phyloP scores from a whole-genome alignment of 73 alveolate genomes.

The Stentor roeselii region DNA sequence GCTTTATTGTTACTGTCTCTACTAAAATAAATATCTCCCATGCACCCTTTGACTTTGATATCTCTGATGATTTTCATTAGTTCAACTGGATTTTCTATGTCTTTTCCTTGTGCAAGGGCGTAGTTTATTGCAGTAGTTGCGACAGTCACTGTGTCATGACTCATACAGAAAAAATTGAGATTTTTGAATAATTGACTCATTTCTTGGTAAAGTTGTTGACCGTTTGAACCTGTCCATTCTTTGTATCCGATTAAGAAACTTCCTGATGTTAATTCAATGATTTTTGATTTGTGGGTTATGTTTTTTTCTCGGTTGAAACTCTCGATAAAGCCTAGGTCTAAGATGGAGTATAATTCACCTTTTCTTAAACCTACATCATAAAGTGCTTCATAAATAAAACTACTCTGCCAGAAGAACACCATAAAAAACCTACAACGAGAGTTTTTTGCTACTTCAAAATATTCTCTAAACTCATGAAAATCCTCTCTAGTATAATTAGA shows the following conservation, averaged over 20 bases:
- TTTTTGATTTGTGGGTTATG: too few relatives aligned
- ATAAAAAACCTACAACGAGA: background rate
- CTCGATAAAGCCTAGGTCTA: background rate
- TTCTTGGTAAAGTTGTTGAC: background rate
- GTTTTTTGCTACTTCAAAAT: background rate
- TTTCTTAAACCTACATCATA: slow-evolving; percentile 25
- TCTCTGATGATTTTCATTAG: background rate
- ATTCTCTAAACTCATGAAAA: background rate
- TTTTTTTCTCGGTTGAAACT: background rate
- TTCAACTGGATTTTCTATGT: background rate
- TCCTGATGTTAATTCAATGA: background rate
- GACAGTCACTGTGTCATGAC: background rate
- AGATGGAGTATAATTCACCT: background rate
- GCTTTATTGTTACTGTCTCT: background rate
- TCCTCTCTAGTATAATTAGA: background rate
- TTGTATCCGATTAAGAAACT: background rate
- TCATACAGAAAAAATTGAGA: background rate
- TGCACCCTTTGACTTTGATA: background rate
- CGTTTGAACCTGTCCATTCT: background rate
- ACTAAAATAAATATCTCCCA: background rate
- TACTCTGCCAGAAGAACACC: background rate
- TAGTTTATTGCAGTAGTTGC: background rate
- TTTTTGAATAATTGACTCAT: background rate
- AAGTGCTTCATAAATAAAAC: background rate
- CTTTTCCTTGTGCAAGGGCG: background rate